Percentiles rank a stretch among this genome's conserved stretches.
Evolutionary conservation across 345 rosid species (phyloP).

Genomic region (Gossypium herbaceum): DNA sequence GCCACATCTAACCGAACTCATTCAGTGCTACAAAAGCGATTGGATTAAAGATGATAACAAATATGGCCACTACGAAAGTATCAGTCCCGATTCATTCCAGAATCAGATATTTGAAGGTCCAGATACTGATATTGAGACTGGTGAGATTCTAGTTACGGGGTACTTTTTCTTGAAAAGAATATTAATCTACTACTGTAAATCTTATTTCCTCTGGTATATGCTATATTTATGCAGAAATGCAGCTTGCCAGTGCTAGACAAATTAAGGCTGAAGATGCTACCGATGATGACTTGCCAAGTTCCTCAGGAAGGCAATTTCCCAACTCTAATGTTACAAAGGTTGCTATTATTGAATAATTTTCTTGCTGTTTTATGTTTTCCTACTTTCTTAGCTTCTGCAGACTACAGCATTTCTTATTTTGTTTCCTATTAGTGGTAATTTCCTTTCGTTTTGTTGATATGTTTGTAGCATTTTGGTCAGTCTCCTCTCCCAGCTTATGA

Average conservation of each 20-base stretch:
- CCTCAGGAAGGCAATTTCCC: constrained; percentile 72
- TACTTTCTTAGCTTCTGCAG: not conserved
- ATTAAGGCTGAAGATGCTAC: constrained; percentile 51
- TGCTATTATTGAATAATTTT: not conserved
- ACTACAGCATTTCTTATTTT: not conserved
- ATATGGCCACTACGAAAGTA: constrained; percentile 80
- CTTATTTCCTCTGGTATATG: constrained; percentile 5
- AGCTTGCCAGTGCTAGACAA: constrained; percentile 73
- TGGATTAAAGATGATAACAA: constrained; percentile 93
- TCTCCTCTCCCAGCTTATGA: constrained; percentile 98
- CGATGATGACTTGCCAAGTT: constrained; percentile 70
- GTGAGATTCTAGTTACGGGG: constrained; percentile 27
- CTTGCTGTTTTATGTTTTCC: not conserved
- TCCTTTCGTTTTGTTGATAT: constrained; percentile 14
- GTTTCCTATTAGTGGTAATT: not conserved
- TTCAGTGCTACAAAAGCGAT: constrained; percentile 79
- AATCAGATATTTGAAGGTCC: constrained; percentile 95
- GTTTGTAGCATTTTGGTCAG: constrained; percentile 74
- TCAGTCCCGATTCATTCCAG: constrained; percentile 57
- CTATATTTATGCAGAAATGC: constrained; percentile 52
- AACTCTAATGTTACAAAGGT: constrained; percentile 58
- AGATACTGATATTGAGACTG: constrained; percentile 93
- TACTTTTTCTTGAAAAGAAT: not conserved
- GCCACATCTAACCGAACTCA: constrained; percentile 89
- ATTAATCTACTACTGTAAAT: not conserved